These are phyloP conservation scores for Spathaspora hagerdaliae DNA, from an alignment of 805 yeast genomes.

Conservation along the genomic window DNA sequence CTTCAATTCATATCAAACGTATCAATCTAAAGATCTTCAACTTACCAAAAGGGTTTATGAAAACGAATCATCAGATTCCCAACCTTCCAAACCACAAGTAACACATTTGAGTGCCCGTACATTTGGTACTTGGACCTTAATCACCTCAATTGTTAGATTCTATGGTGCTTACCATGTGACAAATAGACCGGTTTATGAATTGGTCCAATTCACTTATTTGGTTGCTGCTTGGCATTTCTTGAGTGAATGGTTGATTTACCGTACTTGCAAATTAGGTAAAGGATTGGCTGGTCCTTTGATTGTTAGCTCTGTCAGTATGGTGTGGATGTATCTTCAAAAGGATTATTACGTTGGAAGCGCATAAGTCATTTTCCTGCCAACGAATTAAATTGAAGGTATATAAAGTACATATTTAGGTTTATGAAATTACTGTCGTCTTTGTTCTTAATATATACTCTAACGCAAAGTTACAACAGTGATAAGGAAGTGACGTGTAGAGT, in stretches of 20 bases:
- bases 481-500: too few relatives aligned
- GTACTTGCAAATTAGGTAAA: slow-evolving; percentile 78
- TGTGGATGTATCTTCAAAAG: slow-evolving; percentile 78
- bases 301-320: slow-evolving; percentile 62
- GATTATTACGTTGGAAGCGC: slow-evolving; percentile 47
- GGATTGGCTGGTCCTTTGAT: slow-evolving; percentile 88
- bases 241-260: slow-evolving; percentile 75
- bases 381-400: too few relatives aligned
- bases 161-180: slow-evolving; percentile 79
- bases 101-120: slow-evolving; percentile 82
- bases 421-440: too few relatives aligned
- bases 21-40: slow-evolving; percentile 59
- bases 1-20: slow-evolving; percentile 87
- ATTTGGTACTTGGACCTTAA: slow-evolving; percentile 96
- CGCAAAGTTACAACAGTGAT: too few relatives aligned
- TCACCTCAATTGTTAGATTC: slow-evolving; percentile 77
- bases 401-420: too few relatives aligned
- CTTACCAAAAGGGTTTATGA: slow-evolving; percentile 81
- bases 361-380: background rate
- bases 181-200: slow-evolving; percentile 67
- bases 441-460: too few relatives aligned
- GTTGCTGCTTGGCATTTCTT: slow-evolving; percentile 84
- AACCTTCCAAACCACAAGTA: slow-evolving; percentile 23
- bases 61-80: slow-evolving; percentile 29
- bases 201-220: slow-evolving; percentile 74